Conservation (phyloP, 495 filamentous ascomycete species). For the Hypoxylon rickii region DNA sequence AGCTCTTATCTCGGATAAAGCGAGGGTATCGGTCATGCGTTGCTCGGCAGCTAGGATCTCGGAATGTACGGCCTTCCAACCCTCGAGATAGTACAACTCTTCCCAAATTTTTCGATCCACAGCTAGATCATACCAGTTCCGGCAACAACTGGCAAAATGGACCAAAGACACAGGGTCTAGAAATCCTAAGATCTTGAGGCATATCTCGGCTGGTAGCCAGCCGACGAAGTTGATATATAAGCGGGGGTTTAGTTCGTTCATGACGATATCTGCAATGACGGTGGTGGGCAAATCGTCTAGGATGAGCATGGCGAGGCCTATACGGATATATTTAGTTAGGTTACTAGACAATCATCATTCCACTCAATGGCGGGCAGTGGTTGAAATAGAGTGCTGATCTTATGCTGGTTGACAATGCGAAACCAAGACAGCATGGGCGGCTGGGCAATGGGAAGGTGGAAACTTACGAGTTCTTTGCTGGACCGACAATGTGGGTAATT, state of each 20-base stretch:
- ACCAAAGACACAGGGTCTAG: slow-evolving; percentile 78
- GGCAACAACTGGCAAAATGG: slow-evolving; percentile 75
- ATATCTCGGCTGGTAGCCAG: slow-evolving; percentile 85
- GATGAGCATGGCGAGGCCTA: slow-evolving; percentile 66
- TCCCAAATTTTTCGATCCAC: slow-evolving; percentile 86
- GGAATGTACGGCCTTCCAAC: slow-evolving; percentile 73
- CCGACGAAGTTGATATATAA: slow-evolving; percentile 90
- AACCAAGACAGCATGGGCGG: too few species aligned
- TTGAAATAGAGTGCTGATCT: not conserved
- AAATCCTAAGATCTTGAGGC: slow-evolving; percentile 83
- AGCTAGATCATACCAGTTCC: slow-evolving; percentile 80
- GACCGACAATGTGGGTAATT: slow-evolving; percentile 50
- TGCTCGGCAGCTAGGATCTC: slow-evolving; percentile 73
- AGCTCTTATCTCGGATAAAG: slow-evolving; percentile 27
- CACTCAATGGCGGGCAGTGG: too few species aligned
- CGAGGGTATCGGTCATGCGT: slow-evolving; percentile 45
- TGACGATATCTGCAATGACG: slow-evolving; percentile 74
- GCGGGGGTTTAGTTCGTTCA: slow-evolving; percentile 70
- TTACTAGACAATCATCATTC: slow-evolving; percentile 9
- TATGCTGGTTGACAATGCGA: slow-evolving; percentile 3
- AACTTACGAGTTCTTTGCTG: slow-evolving; percentile 54
- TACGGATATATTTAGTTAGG: not conserved
- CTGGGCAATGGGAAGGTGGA: not conserved
- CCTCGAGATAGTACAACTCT: slow-evolving; percentile 76
- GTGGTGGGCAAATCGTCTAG: slow-evolving; percentile 76